Evolutionary conservation across 2,329 filamentous ascomycete species (phyloP).

Genomic region (Pseudogymnoascus sp.): DNA sequence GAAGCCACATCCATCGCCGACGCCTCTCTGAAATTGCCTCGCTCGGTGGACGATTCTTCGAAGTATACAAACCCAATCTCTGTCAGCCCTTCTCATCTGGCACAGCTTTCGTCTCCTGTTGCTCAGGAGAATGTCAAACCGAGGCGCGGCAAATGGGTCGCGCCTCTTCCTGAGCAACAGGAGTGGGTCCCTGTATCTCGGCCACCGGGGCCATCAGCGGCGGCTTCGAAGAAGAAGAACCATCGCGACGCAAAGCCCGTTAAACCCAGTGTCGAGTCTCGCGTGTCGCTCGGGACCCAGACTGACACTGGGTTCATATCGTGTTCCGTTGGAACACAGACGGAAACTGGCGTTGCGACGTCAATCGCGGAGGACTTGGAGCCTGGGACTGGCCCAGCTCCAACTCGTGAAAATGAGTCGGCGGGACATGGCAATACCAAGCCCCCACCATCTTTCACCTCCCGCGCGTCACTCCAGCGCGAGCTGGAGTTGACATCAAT

Average conservation of each 20-base stretch:
- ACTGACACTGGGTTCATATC: background rate
- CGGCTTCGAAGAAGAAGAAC: background rate
- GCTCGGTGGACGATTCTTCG: background rate
- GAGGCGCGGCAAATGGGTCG: background rate
- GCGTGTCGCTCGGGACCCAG: background rate
- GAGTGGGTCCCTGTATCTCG: background rate
- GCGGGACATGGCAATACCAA: background rate
- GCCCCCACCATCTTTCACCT: background rate
- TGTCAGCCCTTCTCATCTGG: background rate
- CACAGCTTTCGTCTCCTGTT: background rate
- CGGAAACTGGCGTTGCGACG: background rate
- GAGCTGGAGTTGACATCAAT: slow-evolving; percentile 6
- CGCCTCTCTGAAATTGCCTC: background rate
- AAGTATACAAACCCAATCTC: background rate
- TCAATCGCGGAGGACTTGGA: slow-evolving; percentile 2
- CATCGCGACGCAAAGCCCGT: background rate
- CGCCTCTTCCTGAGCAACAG: background rate
- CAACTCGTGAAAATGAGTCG: background rate
- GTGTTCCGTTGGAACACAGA: background rate
- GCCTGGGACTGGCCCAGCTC: background rate
- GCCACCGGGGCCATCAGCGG: background rate
- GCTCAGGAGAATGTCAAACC: background rate
- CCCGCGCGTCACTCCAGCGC: slow-evolving; percentile 5
- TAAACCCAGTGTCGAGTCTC: background rate
- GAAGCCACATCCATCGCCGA: background rate